Evolutionary conservation across 306 rosid species (phyloP).

Genomic region (Dryas octopetala): DNA sequence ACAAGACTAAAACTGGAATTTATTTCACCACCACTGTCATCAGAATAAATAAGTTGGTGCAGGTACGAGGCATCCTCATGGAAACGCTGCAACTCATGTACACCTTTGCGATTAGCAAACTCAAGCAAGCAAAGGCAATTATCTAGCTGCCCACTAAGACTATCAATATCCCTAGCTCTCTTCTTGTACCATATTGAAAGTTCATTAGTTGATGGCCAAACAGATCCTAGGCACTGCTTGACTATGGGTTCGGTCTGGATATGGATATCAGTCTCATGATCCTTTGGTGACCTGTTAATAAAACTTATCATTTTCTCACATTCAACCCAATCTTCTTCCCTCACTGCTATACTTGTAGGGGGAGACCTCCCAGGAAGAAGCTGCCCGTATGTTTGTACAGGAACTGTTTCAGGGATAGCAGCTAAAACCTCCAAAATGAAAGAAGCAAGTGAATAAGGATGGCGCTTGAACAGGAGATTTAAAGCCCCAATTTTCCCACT

Average conservation of each 20-base stretch:
- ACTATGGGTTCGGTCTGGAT: slow-evolving; percentile 83
- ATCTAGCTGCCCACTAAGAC: slow-evolving; percentile 85
- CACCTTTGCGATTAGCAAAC: slow-evolving; percentile 71
- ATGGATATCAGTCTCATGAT: slow-evolving; percentile 50
- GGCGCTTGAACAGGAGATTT: slow-evolving; percentile 86
- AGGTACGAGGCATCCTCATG: slow-evolving; percentile 70
- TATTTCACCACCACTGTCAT: slow-evolving; percentile 51
- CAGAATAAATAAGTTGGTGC: slow-evolving; percentile 75
- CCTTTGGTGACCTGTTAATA: slow-evolving; percentile 46
- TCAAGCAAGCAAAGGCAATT: slow-evolving; percentile 78
- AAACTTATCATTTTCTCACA: slow-evolving; percentile 70
- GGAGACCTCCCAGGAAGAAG: slow-evolving; percentile 94
- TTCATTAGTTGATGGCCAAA: slow-evolving; percentile 82
- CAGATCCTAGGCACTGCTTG: slow-evolving; percentile 59
- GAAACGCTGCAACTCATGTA: slow-evolving; percentile 67
- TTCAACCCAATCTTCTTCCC: slow-evolving; percentile 99
- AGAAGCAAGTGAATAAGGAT: slow-evolving; percentile 79
- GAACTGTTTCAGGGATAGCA: slow-evolving; percentile 93
- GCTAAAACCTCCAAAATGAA: slow-evolving; percentile 70
- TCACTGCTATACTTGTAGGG: slow-evolving; percentile 67
- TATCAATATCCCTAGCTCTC: slow-evolving; percentile 82
- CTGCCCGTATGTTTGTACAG: slow-evolving; percentile 82
- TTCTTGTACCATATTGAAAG: slow-evolving; percentile 72
- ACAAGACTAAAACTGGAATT: slow-evolving; percentile 54
- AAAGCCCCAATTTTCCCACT: slow-evolving; percentile 95